Conservation (phyloP, 371 early-diverging fungal species). For the Mucor irregularis region DNA sequence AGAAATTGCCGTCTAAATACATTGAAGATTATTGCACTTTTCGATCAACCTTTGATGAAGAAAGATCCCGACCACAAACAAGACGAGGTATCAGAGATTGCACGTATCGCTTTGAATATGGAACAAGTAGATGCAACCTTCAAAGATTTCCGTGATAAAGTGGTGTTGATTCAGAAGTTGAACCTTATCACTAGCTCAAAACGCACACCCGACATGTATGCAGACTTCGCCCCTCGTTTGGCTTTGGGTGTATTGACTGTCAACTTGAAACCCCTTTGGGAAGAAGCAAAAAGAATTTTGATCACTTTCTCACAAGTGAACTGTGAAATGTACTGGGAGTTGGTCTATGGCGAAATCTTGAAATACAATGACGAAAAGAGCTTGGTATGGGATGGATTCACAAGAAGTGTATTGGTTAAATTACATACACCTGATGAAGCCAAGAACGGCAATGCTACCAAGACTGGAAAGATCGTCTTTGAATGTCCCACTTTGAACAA, state of each 20-base stretch:
- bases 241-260: slow-evolving; percentile 70
- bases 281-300: slow-evolving; percentile 68
- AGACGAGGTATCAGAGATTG: slow-evolving; percentile 41
- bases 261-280: slow-evolving; percentile 85
- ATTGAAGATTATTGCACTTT: slow-evolving; percentile 68
- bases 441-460: slow-evolving; percentile 36
- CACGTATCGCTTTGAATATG: slow-evolving; percentile 57
- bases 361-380: slow-evolving; percentile 60
- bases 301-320: slow-evolving; percentile 53
- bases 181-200: slow-evolving; percentile 55
- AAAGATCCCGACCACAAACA: slow-evolving; percentile 37
- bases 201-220: slow-evolving; percentile 66
- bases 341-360: slow-evolving; percentile 58
- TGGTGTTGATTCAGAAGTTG: slow-evolving; percentile 70
- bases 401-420: slow-evolving; percentile 27
- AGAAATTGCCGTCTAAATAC: slow-evolving; percentile 67
- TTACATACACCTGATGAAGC: slow-evolving; percentile 22
- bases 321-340: slow-evolving; percentile 61
- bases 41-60: slow-evolving; percentile 62
- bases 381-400: slow-evolving; percentile 59
- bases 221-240: slow-evolving; percentile 60
- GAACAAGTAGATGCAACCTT: slow-evolving; percentile 67
- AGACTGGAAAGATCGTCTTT: slow-evolving; percentile 57
- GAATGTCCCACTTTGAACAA: slow-evolving; percentile 56
- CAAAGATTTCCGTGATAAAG: slow-evolving; percentile 77